Base-by-base conservation (phyloP, 805 yeast species). In the Wickerhamomyces bisporus region DNA sequence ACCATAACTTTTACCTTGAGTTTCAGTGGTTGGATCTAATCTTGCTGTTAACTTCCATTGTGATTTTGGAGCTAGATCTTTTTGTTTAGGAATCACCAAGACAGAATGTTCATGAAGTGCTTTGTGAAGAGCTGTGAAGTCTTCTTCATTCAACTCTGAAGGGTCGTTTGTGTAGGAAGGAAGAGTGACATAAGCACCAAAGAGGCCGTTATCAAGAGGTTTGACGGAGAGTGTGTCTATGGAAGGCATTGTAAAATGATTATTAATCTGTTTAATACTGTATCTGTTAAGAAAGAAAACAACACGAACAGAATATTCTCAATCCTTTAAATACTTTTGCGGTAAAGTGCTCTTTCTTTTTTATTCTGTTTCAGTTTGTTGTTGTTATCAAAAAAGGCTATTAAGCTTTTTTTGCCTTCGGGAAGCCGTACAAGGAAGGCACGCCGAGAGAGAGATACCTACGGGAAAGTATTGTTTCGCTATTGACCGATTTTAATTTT, bases 11-110 rank as follows among this genome's bases (percentile, higher is more conserved):
- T 83, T 80, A 10, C 63, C 62, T n/a, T 52, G 52, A 20, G 47
- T 47, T 32, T 64, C 66, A 40, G 79, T 70, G 23, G 86, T 66
- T 18, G 91, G 87, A 53, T 87, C 96, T 54, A 86, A 82, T 50
- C 84, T 73, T 42, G 81, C 73, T 23, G 95, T 87, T 36, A 87
- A 68, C 19, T 70, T 61, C 62, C 81, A 85, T 61, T 87, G 96
- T 2, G 89, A 79, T 40, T 73, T 67, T 24, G 96, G 94, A 3
- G 78, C 46, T 28, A 87, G 68, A 6, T 75, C 63, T n/a, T 68
- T 75, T 61, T 83, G 91, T 30, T 71, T 70, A 30, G 91, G 91
- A 39, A 87, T 74, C 14, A 86, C 81, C 14, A 85, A 66, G 8
- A 87, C 95, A 36, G 85, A 73, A 55, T 87, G 62, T 8, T 70